Evolutionary conservation across 2,329 filamentous ascomycete species (phyloP), one percentile per base, ranked within the genome.

Genomic region (Colletotrichum lupini): DNA sequence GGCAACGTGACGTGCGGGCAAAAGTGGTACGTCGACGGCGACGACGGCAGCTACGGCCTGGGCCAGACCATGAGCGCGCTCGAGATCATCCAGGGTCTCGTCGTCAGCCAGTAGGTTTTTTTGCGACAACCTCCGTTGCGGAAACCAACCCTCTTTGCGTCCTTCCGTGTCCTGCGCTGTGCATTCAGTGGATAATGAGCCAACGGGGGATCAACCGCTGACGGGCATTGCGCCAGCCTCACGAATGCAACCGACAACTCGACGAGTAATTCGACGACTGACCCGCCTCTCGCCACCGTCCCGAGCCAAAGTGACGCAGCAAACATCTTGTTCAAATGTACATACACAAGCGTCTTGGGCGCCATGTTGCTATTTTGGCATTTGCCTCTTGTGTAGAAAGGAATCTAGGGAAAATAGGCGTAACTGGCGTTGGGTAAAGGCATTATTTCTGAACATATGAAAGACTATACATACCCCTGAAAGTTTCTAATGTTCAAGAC

Each of bases 51-150:
- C 28, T 79, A 83, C 0, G 90, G 90, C 2, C 83, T 92, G 6
- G 91, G 91, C 5, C 89, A 92, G 80, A 87, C 92, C 78, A 90
- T 93, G 89, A 88, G 86, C 68, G 91, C 90, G 1, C 85, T 93
- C 62, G 91, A 92, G 81, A 85, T 87, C 1, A 84, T 93, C 19
- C 91, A 92, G 78, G 90, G 90, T 3, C 82, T 92, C 16, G 77
- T 81, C 16, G 76, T 83, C 5, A 82, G 86, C 1, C 72, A 79
- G 4, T 80, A 85, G 6, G 90, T 90, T 0, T 35, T 53, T 19
- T 52, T n/a, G 42, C 19, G 19, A n/a, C 16, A n/a, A n/a, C 60
- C 19, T 53, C 42, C 42, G 42, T 46, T 26, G 26, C 42, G 26
- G 24, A 32, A 35, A 4, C 26, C 32, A 35, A 35, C 19, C 37